Percentiles rank a stretch among this genome's conserved stretches.
Conservation (phyloP, 1,284 basidiomycete species). For the Volvariella volvacea region DNA sequence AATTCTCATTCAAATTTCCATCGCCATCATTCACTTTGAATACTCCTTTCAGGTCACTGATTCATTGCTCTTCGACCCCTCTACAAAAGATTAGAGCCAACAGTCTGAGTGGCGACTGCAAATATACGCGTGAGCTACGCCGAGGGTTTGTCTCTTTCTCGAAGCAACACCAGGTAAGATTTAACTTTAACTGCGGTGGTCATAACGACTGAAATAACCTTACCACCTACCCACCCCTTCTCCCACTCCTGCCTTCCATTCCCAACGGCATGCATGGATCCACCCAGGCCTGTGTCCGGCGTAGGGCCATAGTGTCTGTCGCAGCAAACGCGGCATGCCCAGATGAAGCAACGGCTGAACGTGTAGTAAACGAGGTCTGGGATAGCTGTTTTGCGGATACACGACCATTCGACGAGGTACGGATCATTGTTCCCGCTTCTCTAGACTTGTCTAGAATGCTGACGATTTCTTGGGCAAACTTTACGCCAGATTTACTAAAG, state of each 20-base stretch:
- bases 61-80: neutral
- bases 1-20: no score
- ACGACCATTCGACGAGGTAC: constrained; percentile 92
- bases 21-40: no score
- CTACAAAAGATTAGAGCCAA: constrained; percentile 82
- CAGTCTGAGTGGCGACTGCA: constrained; percentile 89
- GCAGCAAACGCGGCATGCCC: constrained; percentile 78
- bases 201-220: no score
- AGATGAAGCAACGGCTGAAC: constrained; percentile 71
- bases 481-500: constrained; percentile 21
- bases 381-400: constrained; percentile 95
- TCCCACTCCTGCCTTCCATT: neutral
- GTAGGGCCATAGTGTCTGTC: constrained; percentile 82
- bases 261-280: no score
- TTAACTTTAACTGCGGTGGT: constrained; percentile 5
- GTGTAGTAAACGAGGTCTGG: constrained; percentile 94
- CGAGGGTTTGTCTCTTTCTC: constrained; percentile 75
- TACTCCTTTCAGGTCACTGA: neutral
- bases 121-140: constrained; percentile 74
- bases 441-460: neutral
- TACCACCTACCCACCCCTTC: neutral
- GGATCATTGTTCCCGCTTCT: constrained; percentile 8
- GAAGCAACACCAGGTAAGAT: constrained; percentile 84
- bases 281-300: constrained; percentile 77
- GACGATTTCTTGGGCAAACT: no score